Evolutionary conservation across 495 filamentous ascomycete species (phyloP).

Genomic region (Aspergillus carlsbadensis): DNA sequence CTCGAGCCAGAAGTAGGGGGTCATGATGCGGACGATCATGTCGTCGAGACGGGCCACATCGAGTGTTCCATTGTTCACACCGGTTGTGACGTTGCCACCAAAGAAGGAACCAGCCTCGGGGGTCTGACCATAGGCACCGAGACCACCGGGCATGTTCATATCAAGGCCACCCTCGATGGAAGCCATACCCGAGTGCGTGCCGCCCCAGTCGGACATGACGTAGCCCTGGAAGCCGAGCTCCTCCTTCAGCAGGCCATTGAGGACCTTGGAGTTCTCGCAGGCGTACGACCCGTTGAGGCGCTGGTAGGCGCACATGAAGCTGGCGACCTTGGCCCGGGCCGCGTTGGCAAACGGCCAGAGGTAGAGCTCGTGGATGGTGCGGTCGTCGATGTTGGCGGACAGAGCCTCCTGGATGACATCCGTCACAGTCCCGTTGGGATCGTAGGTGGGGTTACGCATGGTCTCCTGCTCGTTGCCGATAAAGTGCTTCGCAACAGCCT

Average conservation of each 20-base stretch:
- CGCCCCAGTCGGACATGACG: slow-evolving; percentile 8
- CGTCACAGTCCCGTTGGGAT: not conserved
- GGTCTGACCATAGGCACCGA: not conserved
- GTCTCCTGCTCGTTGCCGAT: slow-evolving; percentile 83
- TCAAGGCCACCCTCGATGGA: not conserved
- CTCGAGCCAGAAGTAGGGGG: slow-evolving; percentile 6
- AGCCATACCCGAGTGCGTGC: slow-evolving; percentile 4
- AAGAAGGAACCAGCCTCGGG: not conserved
- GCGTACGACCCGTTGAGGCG: slow-evolving; percentile 66
- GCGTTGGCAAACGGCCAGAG: slow-evolving; percentile 63
- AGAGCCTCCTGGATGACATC: slow-evolving; percentile 35
- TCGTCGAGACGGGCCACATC: not conserved
- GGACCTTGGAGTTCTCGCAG: slow-evolving; percentile 62
- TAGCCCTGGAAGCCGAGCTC: slow-evolving; percentile 52
- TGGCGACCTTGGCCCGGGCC: slow-evolving; percentile 48
- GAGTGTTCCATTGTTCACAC: not conserved
- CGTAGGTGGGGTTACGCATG: slow-evolving; percentile 46
- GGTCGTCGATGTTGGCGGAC: slow-evolving; percentile 66
- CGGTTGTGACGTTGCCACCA: not conserved
- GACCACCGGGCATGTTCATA: slow-evolving; percentile 10
- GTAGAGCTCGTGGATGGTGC: slow-evolving; percentile 71
- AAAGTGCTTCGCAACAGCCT: slow-evolving; percentile 50
- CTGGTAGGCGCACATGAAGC: slow-evolving; percentile 62
- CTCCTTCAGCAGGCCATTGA: slow-evolving; percentile 59
- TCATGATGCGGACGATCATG: slow-evolving; percentile 6